A percentile compares a stretch with the other conserved stretches of the same genome.
These are phyloP conservation scores for Colletotrichum incanum DNA, from an alignment of 2,329 filamentous ascomycete species.

Conservation along the genomic window DNA sequence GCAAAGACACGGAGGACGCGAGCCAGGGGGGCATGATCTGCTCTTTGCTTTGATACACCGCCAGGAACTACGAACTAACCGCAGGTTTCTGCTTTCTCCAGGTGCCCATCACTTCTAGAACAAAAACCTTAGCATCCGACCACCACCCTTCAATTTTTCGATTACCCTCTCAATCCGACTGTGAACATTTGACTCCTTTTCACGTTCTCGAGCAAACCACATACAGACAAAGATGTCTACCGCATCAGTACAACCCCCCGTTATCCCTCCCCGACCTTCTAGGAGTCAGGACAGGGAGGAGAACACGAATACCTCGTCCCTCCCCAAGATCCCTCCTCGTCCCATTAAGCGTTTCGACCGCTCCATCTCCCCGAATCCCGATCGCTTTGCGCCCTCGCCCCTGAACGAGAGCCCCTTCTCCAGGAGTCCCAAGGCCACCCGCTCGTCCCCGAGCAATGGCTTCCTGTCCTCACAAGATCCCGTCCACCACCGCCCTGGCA, in stretches of 20 bases:
- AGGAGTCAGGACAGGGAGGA: slow-evolving; percentile 64
- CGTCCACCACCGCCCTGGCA: slow-evolving; percentile 74
- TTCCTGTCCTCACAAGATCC: slow-evolving; percentile 55
- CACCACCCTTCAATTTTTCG: background rate
- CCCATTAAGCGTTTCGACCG: slow-evolving; percentile 81
- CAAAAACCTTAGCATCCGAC: background rate
- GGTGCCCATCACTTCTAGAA: slow-evolving; percentile 5
- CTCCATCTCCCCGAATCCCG: slow-evolving; percentile 82
- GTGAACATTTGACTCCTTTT: background rate
- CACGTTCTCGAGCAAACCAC: slow-evolving; percentile 44
- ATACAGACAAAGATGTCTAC: slow-evolving; percentile 61
- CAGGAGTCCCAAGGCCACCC: slow-evolving; percentile 59
- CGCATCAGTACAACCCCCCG: slow-evolving; percentile 67
- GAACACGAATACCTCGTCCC: slow-evolving; percentile 50
- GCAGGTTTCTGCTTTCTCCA: slow-evolving; percentile 15
- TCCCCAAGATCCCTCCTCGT: slow-evolving; percentile 85
- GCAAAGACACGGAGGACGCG: slow-evolving; percentile 13
- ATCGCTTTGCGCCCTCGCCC: slow-evolving; percentile 88
- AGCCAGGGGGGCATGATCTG: slow-evolving; percentile 20
- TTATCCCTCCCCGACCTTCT: slow-evolving; percentile 70
- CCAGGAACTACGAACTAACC: slow-evolving; percentile 30
- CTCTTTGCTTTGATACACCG: slow-evolving; percentile 39
- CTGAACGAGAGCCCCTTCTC: slow-evolving; percentile 79
- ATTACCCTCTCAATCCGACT: background rate
- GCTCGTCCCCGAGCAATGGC: slow-evolving; percentile 55